Percentiles rank a stretch among this genome's conserved stretches.
Evolutionary conservation across 169 alveolate species (phyloP).

Genomic region (Plasmodium reichenowi): DNA sequence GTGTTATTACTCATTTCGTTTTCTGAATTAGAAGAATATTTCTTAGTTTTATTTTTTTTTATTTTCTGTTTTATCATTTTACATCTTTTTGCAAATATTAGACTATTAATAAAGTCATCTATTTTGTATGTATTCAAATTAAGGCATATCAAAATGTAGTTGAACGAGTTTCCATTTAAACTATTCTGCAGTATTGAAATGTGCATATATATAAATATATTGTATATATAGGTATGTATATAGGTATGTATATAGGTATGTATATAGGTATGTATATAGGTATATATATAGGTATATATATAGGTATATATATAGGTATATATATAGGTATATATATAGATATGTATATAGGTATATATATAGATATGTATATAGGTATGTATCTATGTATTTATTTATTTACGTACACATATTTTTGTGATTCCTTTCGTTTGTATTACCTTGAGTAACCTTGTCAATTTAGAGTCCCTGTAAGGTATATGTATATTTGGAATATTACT

Average conservation of each 20-base stretch:
- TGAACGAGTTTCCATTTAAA: conserved; percentile 56
- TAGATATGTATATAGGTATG: background rate
- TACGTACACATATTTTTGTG: background rate
- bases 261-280: background rate
- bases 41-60: conserved; percentile 32
- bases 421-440: conserved; percentile 20
- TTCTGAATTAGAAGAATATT: conserved; percentile 43
- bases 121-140: conserved; percentile 58
- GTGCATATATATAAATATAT: background rate
- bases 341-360: too few relatives aligned
- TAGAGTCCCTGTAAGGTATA: conserved; percentile 69
- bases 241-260: background rate
- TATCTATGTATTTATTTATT: background rate
- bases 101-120: conserved; percentile 64
- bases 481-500: conserved; percentile 18
- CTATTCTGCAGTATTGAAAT: conserved; percentile 17
- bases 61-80: conserved; percentile 70
- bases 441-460: conserved; percentile 62
- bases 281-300: too few relatives aligned
- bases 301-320: background rate
- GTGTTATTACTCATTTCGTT: conserved; percentile 3
- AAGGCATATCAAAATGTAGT: conserved; percentile 56
- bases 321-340: background rate
- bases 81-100: conserved; percentile 71
- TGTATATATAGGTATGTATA: background rate